phyloP scores from a whole-genome alignment of 2,329 filamentous ascomycete species.

The Colletotrichum salicis region DNA sequence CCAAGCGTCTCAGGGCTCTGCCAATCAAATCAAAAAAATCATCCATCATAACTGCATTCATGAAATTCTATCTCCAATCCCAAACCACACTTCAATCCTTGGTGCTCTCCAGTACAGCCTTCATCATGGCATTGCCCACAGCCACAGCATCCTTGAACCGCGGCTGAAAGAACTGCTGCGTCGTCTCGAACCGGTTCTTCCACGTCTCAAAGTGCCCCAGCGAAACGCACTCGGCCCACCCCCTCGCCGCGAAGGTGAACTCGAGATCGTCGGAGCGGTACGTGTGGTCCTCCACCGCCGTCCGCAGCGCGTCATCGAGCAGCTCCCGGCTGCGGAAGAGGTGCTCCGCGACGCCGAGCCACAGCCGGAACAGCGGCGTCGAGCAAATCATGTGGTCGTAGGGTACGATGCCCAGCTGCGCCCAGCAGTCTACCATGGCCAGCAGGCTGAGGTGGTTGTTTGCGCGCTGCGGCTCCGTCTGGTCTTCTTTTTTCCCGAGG shows the following conservation, averaged over 20 bases:
- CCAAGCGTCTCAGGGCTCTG: neutral
- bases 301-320: constrained; percentile 85
- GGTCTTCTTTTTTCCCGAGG: constrained; percentile 73
- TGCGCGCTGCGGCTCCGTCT: constrained; percentile 65
- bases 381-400: constrained; percentile 99
- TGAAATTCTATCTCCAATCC: neutral
- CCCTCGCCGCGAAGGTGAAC: constrained; percentile 95
- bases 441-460: constrained; percentile 96
- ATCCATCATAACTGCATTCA: neutral
- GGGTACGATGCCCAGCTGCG: constrained; percentile 88
- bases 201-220: constrained; percentile 95
- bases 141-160: constrained; percentile 87
- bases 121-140: constrained; percentile 97
- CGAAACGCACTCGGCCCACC: constrained; percentile 93
- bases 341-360: constrained; percentile 97
- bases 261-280: constrained; percentile 97
- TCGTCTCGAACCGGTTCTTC: constrained; percentile 88
- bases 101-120: constrained; percentile 88
- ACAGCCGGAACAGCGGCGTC: constrained; percentile 95
- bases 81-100: constrained; percentile 38
- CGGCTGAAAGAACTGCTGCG: constrained; percentile 91
- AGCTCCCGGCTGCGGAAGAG: constrained; percentile 85
- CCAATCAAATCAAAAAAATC: neutral
- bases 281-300: constrained; percentile 87
- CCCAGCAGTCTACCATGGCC: constrained; percentile 99